A percentile compares a stretch with the other conserved stretches of the same genome.
Conservation (phyloP, 1,284 basidiomycete genomes). For the Trichosporon ovoides region DNA sequence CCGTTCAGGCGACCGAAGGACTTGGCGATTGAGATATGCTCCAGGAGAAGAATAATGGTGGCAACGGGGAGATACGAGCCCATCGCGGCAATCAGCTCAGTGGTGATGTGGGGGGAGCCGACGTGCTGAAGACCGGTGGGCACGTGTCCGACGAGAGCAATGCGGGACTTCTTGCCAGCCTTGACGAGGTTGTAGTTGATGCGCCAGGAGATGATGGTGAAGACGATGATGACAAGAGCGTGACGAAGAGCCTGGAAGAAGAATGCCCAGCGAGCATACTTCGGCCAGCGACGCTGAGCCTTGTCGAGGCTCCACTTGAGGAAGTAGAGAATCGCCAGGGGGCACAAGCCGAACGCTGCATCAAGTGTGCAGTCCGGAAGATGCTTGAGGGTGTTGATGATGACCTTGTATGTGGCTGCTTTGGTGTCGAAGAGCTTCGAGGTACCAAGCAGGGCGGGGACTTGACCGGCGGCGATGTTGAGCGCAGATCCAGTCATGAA, state of each 20-base stretch:
- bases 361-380: conserved; percentile 63
- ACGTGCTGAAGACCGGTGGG: conserved; percentile 78
- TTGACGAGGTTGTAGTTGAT: conserved; percentile 59
- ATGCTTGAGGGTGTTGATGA: conserved; percentile 88
- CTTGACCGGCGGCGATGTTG: conserved; percentile 76
- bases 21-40: conserved; percentile 95
- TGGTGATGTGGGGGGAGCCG: conserved; percentile 63
- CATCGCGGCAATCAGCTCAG: conserved; percentile 62
- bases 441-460: conserved; percentile 79
- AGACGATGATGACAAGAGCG: conserved; percentile 76
- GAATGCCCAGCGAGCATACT: conserved; percentile 70
- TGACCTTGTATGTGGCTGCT: conserved; percentile 78
- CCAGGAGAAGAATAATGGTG: conserved; percentile 88
- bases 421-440: conserved; percentile 69
- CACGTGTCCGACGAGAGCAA: conserved; percentile 77
- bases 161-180: conserved; percentile 60
- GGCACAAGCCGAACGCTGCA: conserved; percentile 82
- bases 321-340: conserved; percentile 58
- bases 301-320: conserved; percentile 64
- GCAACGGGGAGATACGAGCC: conserved; percentile 79
- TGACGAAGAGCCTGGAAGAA: conserved; percentile 79
- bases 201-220: conserved; percentile 79
- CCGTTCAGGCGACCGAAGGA: conserved; percentile 93
- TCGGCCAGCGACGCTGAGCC: conserved; percentile 64
- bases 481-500: conserved; percentile 78